phyloP scores from a whole-genome alignment of 2,329 filamentous ascomycete genomes.

The Sporothrix curviconia region DNA sequence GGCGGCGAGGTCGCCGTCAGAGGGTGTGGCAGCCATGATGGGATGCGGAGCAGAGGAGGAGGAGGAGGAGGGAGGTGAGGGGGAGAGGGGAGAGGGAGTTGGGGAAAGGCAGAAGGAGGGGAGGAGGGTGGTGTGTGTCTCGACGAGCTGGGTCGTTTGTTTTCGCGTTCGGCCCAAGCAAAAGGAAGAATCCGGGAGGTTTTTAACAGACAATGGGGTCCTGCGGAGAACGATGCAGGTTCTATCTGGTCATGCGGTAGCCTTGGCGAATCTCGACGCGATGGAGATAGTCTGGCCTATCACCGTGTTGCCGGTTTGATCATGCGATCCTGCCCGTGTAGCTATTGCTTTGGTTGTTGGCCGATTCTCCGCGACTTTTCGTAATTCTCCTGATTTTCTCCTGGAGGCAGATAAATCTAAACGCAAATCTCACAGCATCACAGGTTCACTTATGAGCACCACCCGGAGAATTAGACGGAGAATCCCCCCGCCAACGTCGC shows the following conservation, averaged over 20 bases:
- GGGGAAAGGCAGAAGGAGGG: background rate
- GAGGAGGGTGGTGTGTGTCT: background rate
- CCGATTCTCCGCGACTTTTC: background rate
- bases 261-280: too few relatives aligned
- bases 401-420: background rate
- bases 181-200: background rate
- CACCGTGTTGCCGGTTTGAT: too few relatives aligned
- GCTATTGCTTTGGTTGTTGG: too few relatives aligned
- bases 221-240: background rate
- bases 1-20: background rate
- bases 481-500: background rate
- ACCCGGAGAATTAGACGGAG: background rate
- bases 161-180: background rate
- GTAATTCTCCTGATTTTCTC: background rate
- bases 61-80: background rate
- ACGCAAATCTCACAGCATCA: background rate
- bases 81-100: too few relatives aligned
- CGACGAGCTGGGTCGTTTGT: background rate
- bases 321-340: too few relatives aligned
- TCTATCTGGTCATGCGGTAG: background rate
- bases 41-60: background rate
- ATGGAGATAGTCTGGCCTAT: too few relatives aligned
- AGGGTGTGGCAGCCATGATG: conserved; percentile 2
- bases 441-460: background rate
- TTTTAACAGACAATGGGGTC: background rate